Evolutionary conservation across 306 rosid genomes (phyloP).

Genomic region (Inga leiocalycina): DNA sequence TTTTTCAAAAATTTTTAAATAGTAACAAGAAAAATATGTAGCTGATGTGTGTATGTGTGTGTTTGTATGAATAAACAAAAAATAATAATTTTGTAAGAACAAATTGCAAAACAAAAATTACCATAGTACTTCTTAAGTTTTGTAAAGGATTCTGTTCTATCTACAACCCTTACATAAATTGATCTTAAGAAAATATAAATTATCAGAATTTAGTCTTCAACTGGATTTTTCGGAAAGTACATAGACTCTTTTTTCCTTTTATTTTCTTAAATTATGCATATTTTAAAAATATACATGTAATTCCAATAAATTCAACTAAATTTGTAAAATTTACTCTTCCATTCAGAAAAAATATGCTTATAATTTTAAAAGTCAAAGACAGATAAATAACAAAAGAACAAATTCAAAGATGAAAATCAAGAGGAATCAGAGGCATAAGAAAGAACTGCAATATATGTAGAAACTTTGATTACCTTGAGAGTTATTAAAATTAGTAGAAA

Average conservation of each 20-base stretch:
- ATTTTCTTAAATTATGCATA: background rate
- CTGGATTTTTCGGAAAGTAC: no score
- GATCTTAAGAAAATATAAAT: no score
- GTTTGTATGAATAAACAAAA: no score
- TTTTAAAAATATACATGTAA: background rate
- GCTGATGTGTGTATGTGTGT: background rate
- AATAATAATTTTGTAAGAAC: background rate
- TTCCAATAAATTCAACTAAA: background rate
- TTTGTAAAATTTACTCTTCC: background rate
- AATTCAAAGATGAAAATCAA: background rate
- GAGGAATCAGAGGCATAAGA: background rate
- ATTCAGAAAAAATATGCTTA: background rate
- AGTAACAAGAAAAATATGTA: background rate
- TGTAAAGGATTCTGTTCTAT: background rate
- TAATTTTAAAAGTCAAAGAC: background rate
- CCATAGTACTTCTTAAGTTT: background rate
- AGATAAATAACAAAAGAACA: background rate
- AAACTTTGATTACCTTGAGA: slow-evolving; percentile 62
- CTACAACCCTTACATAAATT: background rate
- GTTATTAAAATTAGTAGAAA: slow-evolving; percentile 44
- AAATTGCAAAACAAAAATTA: background rate
- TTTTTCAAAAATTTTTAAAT: background rate
- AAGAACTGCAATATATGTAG: slow-evolving; percentile 25
- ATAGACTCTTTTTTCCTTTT: no score
- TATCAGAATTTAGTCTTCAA: no score